These are phyloP conservation scores for Neoascochyta sp. DNA, from an alignment of 2,329 filamentous ascomycete genomes.

Conservation along the genomic window DNA sequence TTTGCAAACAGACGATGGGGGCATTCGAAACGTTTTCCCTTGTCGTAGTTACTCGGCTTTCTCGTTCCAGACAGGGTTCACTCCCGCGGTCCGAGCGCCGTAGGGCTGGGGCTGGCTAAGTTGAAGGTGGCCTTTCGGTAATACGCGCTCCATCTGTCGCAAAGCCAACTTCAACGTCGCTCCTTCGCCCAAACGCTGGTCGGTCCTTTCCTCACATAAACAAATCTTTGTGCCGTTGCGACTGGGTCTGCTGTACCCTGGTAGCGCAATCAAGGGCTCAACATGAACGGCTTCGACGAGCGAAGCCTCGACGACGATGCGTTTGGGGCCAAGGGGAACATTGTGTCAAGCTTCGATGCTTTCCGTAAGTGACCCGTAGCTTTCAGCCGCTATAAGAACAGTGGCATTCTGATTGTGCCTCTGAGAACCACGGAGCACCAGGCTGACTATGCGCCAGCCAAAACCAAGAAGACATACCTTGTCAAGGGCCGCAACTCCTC, in stretches of 20 bases:
- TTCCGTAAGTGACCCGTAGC: conserved; percentile 86
- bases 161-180: conserved; percentile 12
- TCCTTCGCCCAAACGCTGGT: conserved; percentile 13
- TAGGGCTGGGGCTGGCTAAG: conserved; percentile 21
- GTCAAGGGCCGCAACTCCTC: conserved; percentile 80
- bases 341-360: conserved; percentile 80
- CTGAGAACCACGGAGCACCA: background rate
- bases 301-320: conserved; percentile 70
- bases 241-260: conserved; percentile 27
- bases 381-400: too few species aligned
- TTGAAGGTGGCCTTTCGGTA: conserved; percentile 37
- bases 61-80: too few species aligned
- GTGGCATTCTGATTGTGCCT: too few species aligned
- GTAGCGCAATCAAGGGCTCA: conserved; percentile 16
- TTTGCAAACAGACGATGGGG: too few species aligned
- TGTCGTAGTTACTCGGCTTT: too few species aligned
- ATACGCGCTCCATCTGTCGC: conserved; percentile 6
- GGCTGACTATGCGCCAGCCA: conserved; percentile 57
- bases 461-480: conserved; percentile 92
- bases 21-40: too few species aligned
- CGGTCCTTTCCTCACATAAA: conserved; percentile 5
- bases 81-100: conserved; percentile 3
- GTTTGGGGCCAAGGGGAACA: conserved; percentile 64
- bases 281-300: conserved; percentile 73
- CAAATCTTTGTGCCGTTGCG: conserved; percentile 12